Evolutionary conservation across 345 rosid genomes (phyloP).

Genomic region (Limnanthes douglasii): DNA sequence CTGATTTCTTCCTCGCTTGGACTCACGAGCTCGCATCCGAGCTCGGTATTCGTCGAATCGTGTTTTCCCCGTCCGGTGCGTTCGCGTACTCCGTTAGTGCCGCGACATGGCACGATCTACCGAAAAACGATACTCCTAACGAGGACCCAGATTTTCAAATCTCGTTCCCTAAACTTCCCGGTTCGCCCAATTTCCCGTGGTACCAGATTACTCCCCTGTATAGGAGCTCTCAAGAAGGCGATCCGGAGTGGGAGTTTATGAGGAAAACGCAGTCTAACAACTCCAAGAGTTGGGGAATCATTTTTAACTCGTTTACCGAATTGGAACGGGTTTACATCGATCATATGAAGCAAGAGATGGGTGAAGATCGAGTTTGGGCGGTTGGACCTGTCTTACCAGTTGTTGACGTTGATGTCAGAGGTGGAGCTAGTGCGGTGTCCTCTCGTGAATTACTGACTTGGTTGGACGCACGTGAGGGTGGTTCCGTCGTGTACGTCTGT

Average conservation of each 20-base stretch:
- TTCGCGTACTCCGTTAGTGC: constrained; percentile 20
- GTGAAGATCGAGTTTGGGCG: constrained; percentile 24
- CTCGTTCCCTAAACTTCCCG: constrained; percentile 20
- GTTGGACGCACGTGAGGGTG: constrained; percentile 22
- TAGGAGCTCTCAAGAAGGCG: constrained; percentile 13
- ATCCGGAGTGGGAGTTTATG: constrained; percentile 19
- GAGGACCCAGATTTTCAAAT: constrained; percentile 8
- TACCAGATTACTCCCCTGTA: constrained; percentile 25
- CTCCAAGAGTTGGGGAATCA: constrained; percentile 30
- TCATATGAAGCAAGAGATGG: constrained; percentile 19
- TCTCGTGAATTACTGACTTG: too few relatives aligned
- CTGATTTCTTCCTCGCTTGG: constrained; percentile 60
- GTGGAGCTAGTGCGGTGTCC: too few relatives aligned
- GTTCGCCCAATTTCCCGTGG: constrained; percentile 27
- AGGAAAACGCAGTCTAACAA: constrained; percentile 15
- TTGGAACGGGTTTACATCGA: constrained; percentile 30
- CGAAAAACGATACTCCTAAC: constrained; percentile 3
- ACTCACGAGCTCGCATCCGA: constrained; percentile 25
- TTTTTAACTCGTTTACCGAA: constrained; percentile 26
- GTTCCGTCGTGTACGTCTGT: constrained; percentile 32
- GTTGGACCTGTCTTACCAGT: constrained; percentile 41
- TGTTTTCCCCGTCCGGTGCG: constrained; percentile 56
- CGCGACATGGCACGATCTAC: constrained; percentile 27
- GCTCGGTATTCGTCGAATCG: constrained; percentile 22
- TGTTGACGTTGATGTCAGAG: neutral